Conservation (phyloP, 768 basidiomycete genomes). For the Tulasnella sp. region DNA sequence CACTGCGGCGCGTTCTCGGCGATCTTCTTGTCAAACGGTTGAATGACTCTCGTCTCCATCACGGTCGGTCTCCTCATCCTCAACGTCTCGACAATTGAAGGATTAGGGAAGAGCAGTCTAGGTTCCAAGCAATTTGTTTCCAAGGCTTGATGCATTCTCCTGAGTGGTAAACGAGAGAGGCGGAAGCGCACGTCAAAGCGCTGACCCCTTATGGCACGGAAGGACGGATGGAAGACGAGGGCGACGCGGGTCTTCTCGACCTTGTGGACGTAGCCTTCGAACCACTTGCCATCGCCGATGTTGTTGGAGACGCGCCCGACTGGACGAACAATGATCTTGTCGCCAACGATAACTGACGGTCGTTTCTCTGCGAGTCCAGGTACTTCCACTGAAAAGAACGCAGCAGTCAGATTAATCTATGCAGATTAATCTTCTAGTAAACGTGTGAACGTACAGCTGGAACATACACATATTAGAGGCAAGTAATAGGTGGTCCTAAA, state of each 20-base stretch:
- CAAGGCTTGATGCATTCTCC: conserved; percentile 34
- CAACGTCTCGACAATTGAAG: not conserved
- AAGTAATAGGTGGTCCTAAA: too few species aligned
- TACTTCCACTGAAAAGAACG: not conserved
- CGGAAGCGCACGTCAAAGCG: conserved; percentile 45
- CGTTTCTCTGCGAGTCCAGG: conserved; percentile 12
- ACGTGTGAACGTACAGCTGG: not conserved
- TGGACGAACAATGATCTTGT: conserved; percentile 30
- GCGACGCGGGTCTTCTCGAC: conserved; percentile 34
- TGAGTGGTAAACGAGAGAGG: conserved; percentile 36
- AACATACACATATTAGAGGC: too few species aligned
- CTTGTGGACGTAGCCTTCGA: conserved; percentile 37
- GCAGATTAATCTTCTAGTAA: too few species aligned
- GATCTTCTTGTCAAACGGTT: not conserved
- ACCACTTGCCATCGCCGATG: conserved; percentile 23
- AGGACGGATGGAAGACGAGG: conserved; percentile 37
- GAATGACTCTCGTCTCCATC: not conserved
- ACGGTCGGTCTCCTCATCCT: conserved; percentile 1
- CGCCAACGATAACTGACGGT: conserved; percentile 29
- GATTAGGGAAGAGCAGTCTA: conserved; percentile 35
- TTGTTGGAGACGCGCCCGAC: not conserved
- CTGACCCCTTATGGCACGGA: conserved; percentile 29
- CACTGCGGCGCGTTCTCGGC: conserved; percentile 36
- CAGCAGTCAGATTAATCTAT: too few species aligned
- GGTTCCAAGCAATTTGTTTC: conserved; percentile 30